Conservation (phyloP, 495 filamentous ascomycete genomes). For the Chaetomium tenue region DNA sequence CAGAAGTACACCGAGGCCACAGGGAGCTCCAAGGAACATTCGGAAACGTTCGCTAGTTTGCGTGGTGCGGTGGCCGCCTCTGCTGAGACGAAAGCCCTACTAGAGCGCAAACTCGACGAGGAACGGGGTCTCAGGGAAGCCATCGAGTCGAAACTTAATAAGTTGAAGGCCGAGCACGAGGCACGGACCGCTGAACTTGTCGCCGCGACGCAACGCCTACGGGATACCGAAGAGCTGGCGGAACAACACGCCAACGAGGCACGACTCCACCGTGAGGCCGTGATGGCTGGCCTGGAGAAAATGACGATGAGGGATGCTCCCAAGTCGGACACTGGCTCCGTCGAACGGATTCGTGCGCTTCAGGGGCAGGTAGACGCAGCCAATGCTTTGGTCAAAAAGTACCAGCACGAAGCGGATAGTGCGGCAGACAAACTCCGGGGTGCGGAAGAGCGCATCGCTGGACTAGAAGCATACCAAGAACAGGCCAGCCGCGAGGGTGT, state of each 20-base stretch:
- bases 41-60: constrained; percentile 68
- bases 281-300: constrained; percentile 79
- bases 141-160: constrained; percentile 74
- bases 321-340: constrained; percentile 54
- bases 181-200: constrained; percentile 78
- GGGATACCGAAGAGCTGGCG: constrained; percentile 87
- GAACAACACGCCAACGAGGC: constrained; percentile 86
- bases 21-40: constrained; percentile 65
- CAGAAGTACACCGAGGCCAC: constrained; percentile 66
- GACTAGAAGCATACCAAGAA: constrained; percentile 93
- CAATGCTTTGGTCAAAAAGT: constrained; percentile 75
- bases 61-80: constrained; percentile 78
- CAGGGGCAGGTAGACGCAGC: constrained; percentile 77
- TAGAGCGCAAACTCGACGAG: constrained; percentile 83
- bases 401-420: constrained; percentile 83
- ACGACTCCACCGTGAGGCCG: constrained; percentile 75
- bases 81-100: constrained; percentile 64
- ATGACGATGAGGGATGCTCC: constrained; percentile 53
- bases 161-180: constrained; percentile 82
- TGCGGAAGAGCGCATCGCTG: constrained; percentile 93
- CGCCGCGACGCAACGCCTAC: constrained; percentile 65
- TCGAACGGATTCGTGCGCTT: constrained; percentile 73
- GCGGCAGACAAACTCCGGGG: constrained; percentile 85
- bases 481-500: constrained; percentile 92
- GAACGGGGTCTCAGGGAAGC: constrained; percentile 73